Evolutionary conservation across 805 yeast species (phyloP).

Genomic region (Starmerella bombicola): DNA sequence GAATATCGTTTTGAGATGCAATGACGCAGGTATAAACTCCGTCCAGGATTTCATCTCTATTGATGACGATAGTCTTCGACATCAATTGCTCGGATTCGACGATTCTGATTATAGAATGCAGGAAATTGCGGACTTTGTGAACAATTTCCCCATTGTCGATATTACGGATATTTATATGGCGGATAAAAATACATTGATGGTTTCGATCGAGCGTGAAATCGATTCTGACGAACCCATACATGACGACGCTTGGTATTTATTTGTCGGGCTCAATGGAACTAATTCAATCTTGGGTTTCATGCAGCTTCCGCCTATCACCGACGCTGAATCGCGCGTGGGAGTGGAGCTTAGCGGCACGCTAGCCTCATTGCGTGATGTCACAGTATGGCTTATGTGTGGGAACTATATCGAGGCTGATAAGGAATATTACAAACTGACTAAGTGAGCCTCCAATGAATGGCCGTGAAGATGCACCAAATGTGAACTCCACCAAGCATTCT

Average conservation of each 20-base stretch:
- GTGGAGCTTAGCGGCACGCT: background rate
- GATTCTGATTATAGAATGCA: conserved; percentile 35
- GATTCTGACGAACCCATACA: background rate
- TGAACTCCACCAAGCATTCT: too few species aligned
- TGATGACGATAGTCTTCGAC: conserved; percentile 57
- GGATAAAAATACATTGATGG: conserved; percentile 36
- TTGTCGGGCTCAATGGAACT: conserved; percentile 53
- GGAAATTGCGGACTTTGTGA: conserved; percentile 75
- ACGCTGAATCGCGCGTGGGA: background rate
- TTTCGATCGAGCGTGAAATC: conserved; percentile 35
- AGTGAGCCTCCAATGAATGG: too few species aligned
- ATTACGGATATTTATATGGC: conserved; percentile 40
- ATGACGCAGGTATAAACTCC: conserved; percentile 43
- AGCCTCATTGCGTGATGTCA: conserved; percentile 27
- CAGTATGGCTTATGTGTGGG: conserved; percentile 81
- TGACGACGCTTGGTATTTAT: conserved; percentile 56
- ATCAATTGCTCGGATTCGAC: conserved; percentile 44
- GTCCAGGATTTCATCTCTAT: conserved; percentile 65
- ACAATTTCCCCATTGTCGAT: conserved; percentile 79
- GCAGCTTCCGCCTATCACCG: conserved; percentile 47
- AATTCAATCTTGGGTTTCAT: conserved; percentile 62
- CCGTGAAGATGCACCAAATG: too few species aligned
- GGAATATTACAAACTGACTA: too few species aligned
- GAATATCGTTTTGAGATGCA: conserved; percentile 41
- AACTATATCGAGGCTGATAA: conserved; percentile 88